Evolutionary conservation across 139 green algal genomes (phyloP), one percentile per base, ranked within the genome.

Genomic region (Asterochloris sp.): DNA sequence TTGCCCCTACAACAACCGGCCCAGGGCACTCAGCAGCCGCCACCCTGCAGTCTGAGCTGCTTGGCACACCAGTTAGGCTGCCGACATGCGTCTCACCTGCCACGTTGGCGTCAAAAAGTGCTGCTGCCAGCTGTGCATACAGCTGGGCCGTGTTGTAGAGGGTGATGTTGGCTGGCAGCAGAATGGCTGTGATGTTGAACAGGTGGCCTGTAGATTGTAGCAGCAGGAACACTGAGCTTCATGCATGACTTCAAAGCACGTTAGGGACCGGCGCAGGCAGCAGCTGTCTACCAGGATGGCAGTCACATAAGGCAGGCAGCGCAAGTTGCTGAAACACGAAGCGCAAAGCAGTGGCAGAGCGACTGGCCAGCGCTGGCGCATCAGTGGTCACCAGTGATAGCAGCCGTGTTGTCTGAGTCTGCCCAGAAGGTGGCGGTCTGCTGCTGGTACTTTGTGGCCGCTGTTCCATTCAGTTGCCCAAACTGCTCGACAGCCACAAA

Each of bases 101-200:
- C 14, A 78, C 62, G 74, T 78, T 78, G 74, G 27, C 38, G 28
- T 78, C 74, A 0, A 63, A 78, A 27, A 78, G 62, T 10, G 74
- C 74, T 15, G 62, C 29, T 26, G 61, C 13, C 74, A 78, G 74
- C 28, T 78, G 61, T 27, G 74, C 74, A 78, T 64, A 78, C 29
- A 78, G 74, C 28, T 78, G 10, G 61, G 74, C 74, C 38, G 74
- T 78, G 26, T 62, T 15, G 27, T 23, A 15, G 26, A 78, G 38
- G 29, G 26, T 64, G 9, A 63, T 63, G 21, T 78, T 78, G 74
- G 74, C 29, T 63, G 74, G 74, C 74, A 78, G 21, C 10, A 78
- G 27, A n/a, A 62, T n/a, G 74, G 74, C 74, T 63, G 74, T 78
- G 74, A 78, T 78, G 74, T 78, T 78, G 28, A 23, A 63, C 28